Conservation (phyloP, 2,329 filamentous ascomycete species). For the Ambrosiella cleistominuta region DNA sequence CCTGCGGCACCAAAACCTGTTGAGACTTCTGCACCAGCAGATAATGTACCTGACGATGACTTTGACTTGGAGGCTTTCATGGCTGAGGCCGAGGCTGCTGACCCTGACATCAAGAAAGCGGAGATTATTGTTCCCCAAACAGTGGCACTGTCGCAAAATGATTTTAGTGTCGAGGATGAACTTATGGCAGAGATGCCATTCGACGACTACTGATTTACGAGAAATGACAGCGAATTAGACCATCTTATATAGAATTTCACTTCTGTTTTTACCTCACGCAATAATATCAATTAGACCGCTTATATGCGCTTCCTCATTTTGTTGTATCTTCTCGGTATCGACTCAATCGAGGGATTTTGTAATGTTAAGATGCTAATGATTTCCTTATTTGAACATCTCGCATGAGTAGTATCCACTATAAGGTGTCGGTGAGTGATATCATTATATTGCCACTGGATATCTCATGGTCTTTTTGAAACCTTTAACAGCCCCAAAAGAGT, state of each 20-base stretch:
- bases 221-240: not conserved
- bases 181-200: constrained; percentile 43
- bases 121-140: constrained; percentile 10
- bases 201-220: constrained; percentile 7
- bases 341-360: not conserved
- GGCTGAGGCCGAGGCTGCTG: constrained; percentile 27
- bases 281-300: too few species aligned
- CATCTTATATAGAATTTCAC: too few species aligned
- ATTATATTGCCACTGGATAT: too few species aligned
- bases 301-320: too few species aligned
- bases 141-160: constrained; percentile 17
- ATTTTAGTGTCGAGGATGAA: constrained; percentile 46
- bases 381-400: not conserved
- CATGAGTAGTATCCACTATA: not conserved
- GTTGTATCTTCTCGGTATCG: too few species aligned
- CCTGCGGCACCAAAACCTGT: constrained; percentile 8
- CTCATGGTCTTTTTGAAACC: too few species aligned
- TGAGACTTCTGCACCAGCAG: constrained; percentile 4
- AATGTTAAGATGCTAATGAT: not conserved
- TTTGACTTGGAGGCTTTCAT: constrained; percentile 35
- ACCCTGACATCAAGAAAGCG: constrained; percentile 1
- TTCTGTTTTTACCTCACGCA: too few species aligned
- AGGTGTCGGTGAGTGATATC: not conserved
- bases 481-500: too few species aligned
- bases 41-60: constrained; percentile 21